Percentiles rank a stretch among this genome's conserved stretches.
phyloP scores from a whole-genome alignment of 768 basidiomycete species.

The Boletus rex-veris region DNA sequence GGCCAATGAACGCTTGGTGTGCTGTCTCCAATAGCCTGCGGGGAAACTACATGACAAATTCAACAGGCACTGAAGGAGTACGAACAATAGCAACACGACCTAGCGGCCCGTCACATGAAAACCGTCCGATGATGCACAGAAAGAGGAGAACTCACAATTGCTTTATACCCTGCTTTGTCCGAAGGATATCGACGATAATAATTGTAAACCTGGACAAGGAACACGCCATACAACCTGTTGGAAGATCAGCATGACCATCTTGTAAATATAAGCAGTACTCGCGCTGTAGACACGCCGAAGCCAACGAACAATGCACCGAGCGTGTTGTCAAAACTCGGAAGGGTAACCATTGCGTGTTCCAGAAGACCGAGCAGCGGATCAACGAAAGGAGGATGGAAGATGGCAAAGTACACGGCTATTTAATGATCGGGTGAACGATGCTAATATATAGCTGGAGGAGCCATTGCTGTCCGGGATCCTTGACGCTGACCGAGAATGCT shows the following conservation, averaged over 20 bases:
- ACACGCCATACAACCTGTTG: conserved; percentile 47
- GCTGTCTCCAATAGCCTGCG: conserved; percentile 44
- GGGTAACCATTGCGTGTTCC: conserved; percentile 13
- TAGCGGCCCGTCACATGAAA: conserved; percentile 7
- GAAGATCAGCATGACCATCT: conserved; percentile 23
- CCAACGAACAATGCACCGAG: conserved; percentile 62
- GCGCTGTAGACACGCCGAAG: conserved; percentile 45
- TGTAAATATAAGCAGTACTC: conserved; percentile 5
- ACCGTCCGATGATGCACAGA: background rate
- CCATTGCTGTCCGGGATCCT: background rate
- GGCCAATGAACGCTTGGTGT: conserved; percentile 51
- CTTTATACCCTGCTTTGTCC: conserved; percentile 50
- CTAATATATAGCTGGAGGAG: conserved; percentile 9
- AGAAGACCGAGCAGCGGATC: background rate
- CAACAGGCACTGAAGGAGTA: background rate
- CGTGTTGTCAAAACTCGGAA: conserved; percentile 40
- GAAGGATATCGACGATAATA: conserved; percentile 55
- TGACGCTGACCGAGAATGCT: too few relatives aligned
- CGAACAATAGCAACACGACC: conserved; percentile 36
- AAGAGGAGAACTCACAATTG: conserved; percentile 39
- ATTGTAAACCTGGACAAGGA: conserved; percentile 49
- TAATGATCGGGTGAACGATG: background rate
- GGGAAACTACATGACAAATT: background rate
- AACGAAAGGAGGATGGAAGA: background rate
- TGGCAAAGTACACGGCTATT: background rate